A percentile compares a stretch with the other conserved stretches of the same genome.
Conservation (phyloP, 2,329 filamentous ascomycete species). For the Aspergillus niger region DNA sequence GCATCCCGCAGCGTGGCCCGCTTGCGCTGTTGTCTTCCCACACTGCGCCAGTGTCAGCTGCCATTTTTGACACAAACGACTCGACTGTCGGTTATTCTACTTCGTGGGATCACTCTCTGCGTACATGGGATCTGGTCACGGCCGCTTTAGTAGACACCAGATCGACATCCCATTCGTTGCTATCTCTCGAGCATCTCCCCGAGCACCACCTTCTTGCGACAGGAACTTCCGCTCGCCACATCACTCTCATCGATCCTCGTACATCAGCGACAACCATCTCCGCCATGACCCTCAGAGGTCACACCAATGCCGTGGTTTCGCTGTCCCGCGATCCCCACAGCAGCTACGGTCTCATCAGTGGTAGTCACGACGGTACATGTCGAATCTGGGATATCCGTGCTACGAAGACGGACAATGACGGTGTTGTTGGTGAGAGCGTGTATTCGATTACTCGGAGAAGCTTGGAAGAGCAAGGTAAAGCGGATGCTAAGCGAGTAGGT, state of each 20-base stretch:
- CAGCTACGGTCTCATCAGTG: conserved; percentile 81
- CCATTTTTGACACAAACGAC: conserved; percentile 82
- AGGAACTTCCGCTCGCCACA: conserved; percentile 81
- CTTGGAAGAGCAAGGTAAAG: conserved; percentile 63
- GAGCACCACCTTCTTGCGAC: conserved; percentile 66
- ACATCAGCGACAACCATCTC: conserved; percentile 73
- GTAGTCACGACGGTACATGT: conserved; percentile 88
- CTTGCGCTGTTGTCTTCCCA: conserved; percentile 73
- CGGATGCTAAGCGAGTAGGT: conserved; percentile 59
- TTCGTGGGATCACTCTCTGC: conserved; percentile 86
- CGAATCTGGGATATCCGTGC: conserved; percentile 88
- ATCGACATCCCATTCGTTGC: conserved; percentile 78
- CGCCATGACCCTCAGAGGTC: conserved; percentile 88
- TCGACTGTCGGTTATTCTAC: conserved; percentile 86
- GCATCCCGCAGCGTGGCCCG: conserved; percentile 71
- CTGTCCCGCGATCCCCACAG: conserved; percentile 65
- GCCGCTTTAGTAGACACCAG: conserved; percentile 75
- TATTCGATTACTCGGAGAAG: conserved; percentile 79
- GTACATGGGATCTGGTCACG: conserved; percentile 89
- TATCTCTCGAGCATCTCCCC: conserved; percentile 74
- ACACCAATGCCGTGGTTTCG: conserved; percentile 72
- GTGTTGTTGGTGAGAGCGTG: conserved; percentile 68
- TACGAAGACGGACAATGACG: conserved; percentile 61
- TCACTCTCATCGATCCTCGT: conserved; percentile 90
- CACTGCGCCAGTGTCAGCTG: conserved; percentile 72